A percentile compares a stretch with the other conserved stretches of the same genome.
Evolutionary conservation across 805 yeast genomes (phyloP).

Genomic region (Kuraishia capsulata): DNA sequence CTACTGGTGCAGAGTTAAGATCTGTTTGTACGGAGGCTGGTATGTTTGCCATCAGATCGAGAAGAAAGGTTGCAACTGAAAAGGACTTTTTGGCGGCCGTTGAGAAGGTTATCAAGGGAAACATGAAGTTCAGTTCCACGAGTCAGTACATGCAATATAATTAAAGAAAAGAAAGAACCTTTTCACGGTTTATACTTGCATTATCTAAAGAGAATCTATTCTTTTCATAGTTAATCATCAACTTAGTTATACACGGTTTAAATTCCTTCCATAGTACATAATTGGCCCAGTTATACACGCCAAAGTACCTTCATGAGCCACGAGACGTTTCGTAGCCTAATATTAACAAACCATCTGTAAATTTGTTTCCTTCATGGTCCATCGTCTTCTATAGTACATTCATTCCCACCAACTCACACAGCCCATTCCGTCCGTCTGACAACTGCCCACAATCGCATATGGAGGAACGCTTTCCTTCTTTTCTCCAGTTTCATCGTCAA

Average conservation of each 20-base stretch:
- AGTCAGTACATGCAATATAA: conserved; percentile 98
- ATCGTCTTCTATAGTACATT: conserved; percentile 2
- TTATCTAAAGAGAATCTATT: too few relatives aligned
- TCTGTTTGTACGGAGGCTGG: conserved; percentile 99
- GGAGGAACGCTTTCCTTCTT: conserved; percentile 52
- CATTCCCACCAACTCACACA: conserved; percentile 94
- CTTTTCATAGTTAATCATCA: too few relatives aligned
- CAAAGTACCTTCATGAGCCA: too few relatives aligned
- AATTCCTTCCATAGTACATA: too few relatives aligned
- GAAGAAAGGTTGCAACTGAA: conserved; percentile 97
- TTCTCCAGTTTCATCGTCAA: conserved; percentile 22
- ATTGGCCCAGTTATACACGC: too few relatives aligned
- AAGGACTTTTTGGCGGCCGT: conserved; percentile 97
- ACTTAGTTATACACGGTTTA: too few relatives aligned
- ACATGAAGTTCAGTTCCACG: conserved; percentile 94
- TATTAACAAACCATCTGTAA: too few relatives aligned
- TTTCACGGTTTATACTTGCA: too few relatives aligned
- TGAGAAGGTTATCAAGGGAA: conserved; percentile 97
- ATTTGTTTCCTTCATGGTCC: not conserved
- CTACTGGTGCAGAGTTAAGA: conserved; percentile 97
- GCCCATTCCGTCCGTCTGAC: conserved; percentile 97
- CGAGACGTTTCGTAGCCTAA: too few relatives aligned
- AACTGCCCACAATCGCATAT: conserved; percentile 78
- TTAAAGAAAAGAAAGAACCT: conserved; percentile 22
- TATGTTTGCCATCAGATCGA: conserved; percentile 97